These are phyloP conservation scores for Chaetothyriales sp. DNA, from an alignment of 2,329 filamentous ascomycete genomes.

Conservation along the genomic window DNA sequence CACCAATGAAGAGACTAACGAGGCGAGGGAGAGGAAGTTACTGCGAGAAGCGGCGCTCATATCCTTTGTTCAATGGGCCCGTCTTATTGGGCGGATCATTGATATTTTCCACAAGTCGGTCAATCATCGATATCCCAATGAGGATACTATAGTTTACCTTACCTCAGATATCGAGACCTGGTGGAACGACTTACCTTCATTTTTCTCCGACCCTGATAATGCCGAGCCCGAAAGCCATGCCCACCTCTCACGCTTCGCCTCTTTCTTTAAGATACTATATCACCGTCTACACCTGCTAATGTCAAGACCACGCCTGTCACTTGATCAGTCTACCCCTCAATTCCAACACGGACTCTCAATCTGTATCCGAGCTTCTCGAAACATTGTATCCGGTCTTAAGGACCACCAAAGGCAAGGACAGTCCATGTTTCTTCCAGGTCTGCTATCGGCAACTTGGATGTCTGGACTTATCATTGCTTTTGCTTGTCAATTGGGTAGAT, in stretches of 20 bases:
- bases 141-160: slow-evolving; percentile 25
- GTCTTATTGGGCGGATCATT: slow-evolving; percentile 27
- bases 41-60: slow-evolving; percentile 24
- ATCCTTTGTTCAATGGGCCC: slow-evolving; percentile 28
- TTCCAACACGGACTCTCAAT: slow-evolving; percentile 30
- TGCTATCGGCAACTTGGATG: slow-evolving; percentile 30
- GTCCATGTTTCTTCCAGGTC: slow-evolving; percentile 28
- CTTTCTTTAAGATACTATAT: slow-evolving; percentile 30
- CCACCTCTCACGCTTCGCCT: slow-evolving; percentile 19
- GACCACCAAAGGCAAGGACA: slow-evolving; percentile 23
- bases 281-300: slow-evolving; percentile 29
- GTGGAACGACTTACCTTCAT: slow-evolving; percentile 28
- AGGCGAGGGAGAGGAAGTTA: slow-evolving; percentile 6
- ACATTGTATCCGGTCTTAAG: slow-evolving; percentile 25
- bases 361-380: slow-evolving; percentile 28
- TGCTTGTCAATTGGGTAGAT: slow-evolving; percentile 29
- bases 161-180: slow-evolving; percentile 30
- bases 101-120: slow-evolving; percentile 32
- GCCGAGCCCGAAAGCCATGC: slow-evolving; percentile 6
- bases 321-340: slow-evolving; percentile 25
- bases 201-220: slow-evolving; percentile 4
- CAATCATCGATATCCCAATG: slow-evolving; percentile 26
- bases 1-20: slow-evolving; percentile 6
- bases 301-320: slow-evolving; percentile 27
- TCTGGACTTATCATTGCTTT: slow-evolving; percentile 29